phyloP scores from a whole-genome alignment of 73 alveolate species.

The Paramecium sexaurelia region DNA sequence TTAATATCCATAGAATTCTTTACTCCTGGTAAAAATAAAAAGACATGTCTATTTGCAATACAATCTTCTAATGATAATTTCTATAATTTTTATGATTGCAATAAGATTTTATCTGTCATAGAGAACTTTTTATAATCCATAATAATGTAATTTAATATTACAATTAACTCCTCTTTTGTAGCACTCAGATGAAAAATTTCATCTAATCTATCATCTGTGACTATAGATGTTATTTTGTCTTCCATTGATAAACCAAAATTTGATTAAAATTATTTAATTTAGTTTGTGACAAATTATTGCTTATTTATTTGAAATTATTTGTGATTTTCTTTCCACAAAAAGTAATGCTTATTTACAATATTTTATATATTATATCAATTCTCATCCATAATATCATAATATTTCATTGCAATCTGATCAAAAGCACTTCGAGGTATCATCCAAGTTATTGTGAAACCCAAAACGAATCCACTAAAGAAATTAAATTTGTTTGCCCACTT shows the following conservation, averaged over 20 bases:
- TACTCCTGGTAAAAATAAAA: neutral
- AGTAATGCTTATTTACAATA: neutral
- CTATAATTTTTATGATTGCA: neutral
- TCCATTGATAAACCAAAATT: neutral
- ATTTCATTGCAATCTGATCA: slow-evolving; percentile 17
- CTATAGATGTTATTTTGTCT: slow-evolving; percentile 20
- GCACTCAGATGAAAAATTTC: neutral
- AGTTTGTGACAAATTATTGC: slow-evolving; percentile 9
- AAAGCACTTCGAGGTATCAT: neutral
- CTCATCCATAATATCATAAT: slow-evolving; percentile 23
- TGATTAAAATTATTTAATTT: neutral
- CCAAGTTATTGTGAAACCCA: slow-evolving; percentile 25
- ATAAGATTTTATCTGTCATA: slow-evolving; percentile 7
- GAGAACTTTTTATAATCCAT: slow-evolving; percentile 14
- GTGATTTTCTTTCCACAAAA: neutral
- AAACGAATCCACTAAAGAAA: slow-evolving; percentile 8
- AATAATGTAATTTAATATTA: neutral
- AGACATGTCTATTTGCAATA: neutral
- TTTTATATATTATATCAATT: neutral
- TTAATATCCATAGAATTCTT: neutral
- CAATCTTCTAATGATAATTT: neutral
- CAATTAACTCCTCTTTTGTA: neutral
- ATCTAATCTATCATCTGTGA: slow-evolving; percentile 34
- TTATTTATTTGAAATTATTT: neutral
- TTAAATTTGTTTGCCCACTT: slow-evolving; percentile 8